Evolutionary conservation across 2,329 filamentous ascomycete species (phyloP).

Genomic region (Claviceps paspali): DNA sequence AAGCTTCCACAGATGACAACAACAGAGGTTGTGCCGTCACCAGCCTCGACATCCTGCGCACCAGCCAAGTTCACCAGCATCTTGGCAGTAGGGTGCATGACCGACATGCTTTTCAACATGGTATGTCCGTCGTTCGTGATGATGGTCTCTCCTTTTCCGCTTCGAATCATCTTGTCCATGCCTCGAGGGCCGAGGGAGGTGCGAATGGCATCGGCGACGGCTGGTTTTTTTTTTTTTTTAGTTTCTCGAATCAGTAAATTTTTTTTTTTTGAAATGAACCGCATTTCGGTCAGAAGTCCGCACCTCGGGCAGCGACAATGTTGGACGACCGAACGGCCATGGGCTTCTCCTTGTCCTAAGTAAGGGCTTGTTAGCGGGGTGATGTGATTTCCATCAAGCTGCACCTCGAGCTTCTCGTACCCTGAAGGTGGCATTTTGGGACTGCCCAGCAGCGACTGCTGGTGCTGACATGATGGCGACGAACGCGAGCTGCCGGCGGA

Average conservation of each 20-base stretch:
- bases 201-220: constrained; percentile 93
- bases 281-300: constrained; percentile 10
- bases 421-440: constrained; percentile 40
- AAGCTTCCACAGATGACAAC: constrained; percentile 95
- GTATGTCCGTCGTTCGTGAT: constrained; percentile 99
- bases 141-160: constrained; percentile 88
- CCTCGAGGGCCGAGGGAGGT: constrained; percentile 91
- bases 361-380: constrained; percentile 26
- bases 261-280: background rate
- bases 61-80: constrained; percentile 97
- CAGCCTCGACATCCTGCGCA: constrained; percentile 94
- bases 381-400: constrained; percentile 16
- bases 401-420: constrained; percentile 24
- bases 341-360: constrained; percentile 88
- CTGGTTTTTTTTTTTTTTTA: constrained; percentile 35
- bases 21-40: constrained; percentile 95
- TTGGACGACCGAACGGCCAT: constrained; percentile 91
- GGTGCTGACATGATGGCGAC: constrained; percentile 30
- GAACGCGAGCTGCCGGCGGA: constrained; percentile 18
- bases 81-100: constrained; percentile 98
- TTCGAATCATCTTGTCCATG: constrained; percentile 99
- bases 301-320: constrained; percentile 92
- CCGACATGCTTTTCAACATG: constrained; percentile 97
- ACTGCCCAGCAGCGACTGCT: constrained; percentile 21
- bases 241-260: constrained; percentile 4